These are phyloP conservation scores for Diospyros kaki DNA, from an alignment of 148 eudicot genomes.

Conservation along the genomic window DNA sequence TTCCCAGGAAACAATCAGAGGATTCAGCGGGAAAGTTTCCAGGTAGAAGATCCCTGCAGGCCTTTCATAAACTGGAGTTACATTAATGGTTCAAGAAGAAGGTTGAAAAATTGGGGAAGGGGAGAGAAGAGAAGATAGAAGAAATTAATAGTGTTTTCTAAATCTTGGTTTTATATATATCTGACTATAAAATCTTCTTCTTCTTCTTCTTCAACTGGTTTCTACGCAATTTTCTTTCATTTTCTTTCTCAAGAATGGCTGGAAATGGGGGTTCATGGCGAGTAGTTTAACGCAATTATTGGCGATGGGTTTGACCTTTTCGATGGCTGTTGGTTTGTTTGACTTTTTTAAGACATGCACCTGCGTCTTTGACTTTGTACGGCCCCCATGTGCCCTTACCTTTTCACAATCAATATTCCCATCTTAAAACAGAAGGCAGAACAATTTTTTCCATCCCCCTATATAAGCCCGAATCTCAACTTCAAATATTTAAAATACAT, in stretches of 20 bases:
- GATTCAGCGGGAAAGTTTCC: background rate
- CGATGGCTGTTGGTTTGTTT: slow-evolving; percentile 13
- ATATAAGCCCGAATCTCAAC: too few species aligned
- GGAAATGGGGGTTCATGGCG: slow-evolving; percentile 15
- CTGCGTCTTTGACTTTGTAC: background rate
- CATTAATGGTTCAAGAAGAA: background rate
- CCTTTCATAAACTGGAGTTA: background rate
- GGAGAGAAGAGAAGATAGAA: background rate
- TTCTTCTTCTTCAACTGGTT: background rate
- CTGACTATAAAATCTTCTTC: background rate
- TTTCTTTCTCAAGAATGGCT: slow-evolving; percentile 1
- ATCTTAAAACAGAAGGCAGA: too few species aligned
- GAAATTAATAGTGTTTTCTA: too few species aligned
- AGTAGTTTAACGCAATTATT: slow-evolving; percentile 13
- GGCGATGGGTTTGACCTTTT: slow-evolving; percentile 22
- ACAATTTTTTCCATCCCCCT: too few species aligned
- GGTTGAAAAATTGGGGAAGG: slow-evolving; percentile 9
- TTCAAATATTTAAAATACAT: too few species aligned
- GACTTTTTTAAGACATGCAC: slow-evolving; percentile 10
- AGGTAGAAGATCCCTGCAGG: background rate
- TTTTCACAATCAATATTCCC: background rate
- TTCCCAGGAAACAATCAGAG: background rate
- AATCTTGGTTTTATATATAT: too few species aligned
- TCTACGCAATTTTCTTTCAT: background rate
- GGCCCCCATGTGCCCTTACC: slow-evolving; percentile 8